Conservation (phyloP, 2,329 filamentous ascomycete genomes). For the Aspergillus ochraceus region DNA sequence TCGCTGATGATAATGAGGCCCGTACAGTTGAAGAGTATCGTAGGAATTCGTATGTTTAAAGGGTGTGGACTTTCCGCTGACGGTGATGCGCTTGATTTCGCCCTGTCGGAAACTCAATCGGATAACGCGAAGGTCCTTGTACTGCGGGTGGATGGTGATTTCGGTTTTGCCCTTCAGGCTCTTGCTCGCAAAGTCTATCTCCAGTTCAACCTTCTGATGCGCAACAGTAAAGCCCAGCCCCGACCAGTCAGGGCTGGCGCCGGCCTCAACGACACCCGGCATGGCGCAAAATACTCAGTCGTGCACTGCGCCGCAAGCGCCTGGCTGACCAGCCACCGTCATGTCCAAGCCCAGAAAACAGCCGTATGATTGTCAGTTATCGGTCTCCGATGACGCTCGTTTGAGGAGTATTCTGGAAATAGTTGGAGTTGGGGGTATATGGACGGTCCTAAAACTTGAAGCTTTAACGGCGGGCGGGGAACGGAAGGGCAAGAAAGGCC, state of each 20-base stretch:
- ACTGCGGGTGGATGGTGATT: slow-evolving; percentile 71
- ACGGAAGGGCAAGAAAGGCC: neutral
- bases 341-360: slow-evolving; percentile 34
- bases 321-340: slow-evolving; percentile 36
- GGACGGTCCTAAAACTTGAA: neutral
- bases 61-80: slow-evolving; percentile 44
- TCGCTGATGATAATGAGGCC: slow-evolving; percentile 73
- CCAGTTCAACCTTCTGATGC: slow-evolving; percentile 84
- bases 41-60: slow-evolving; percentile 45
- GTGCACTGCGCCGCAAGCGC: slow-evolving; percentile 40
- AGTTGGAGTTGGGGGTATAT: neutral
- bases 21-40: slow-evolving; percentile 53
- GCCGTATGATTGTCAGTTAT: neutral
- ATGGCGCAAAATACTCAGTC: slow-evolving; percentile 38
- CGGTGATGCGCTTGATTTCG: slow-evolving; percentile 53
- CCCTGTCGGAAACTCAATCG: slow-evolving; percentile 65
- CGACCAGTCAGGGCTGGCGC: slow-evolving; percentile 28
- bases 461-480: slow-evolving; percentile 1
- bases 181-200: slow-evolving; percentile 79
- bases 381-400: neutral
- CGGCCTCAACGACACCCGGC: slow-evolving; percentile 41
- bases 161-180: slow-evolving; percentile 76
- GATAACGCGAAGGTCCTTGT: slow-evolving; percentile 55
- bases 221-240: slow-evolving; percentile 59
- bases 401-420: neutral